Conservation (phyloP, 495 filamentous ascomycete genomes). For the Aspergillus diversus region DNA sequence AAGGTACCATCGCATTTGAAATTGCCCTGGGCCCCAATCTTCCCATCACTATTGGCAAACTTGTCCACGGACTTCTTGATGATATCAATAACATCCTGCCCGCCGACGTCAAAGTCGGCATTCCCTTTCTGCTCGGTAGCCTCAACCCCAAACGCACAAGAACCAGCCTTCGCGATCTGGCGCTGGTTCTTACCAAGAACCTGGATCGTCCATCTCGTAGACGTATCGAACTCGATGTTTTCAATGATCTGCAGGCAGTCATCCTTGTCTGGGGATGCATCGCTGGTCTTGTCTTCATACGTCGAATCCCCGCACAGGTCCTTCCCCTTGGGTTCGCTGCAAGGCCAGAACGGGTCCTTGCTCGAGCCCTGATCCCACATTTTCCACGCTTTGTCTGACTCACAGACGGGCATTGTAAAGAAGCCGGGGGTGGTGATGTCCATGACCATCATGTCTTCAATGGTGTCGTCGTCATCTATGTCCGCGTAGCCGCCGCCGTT, state of each 20-base stretch:
- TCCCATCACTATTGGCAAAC: slow-evolving; percentile 5
- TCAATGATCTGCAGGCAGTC: slow-evolving; percentile 36
- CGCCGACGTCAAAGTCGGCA: neutral
- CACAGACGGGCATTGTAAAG: slow-evolving; percentile 39
- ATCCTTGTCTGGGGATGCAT: slow-evolving; percentile 30
- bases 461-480: slow-evolving; percentile 21
- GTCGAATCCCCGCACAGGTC: slow-evolving; percentile 29
- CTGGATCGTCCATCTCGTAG: slow-evolving; percentile 8
- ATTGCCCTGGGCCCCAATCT: slow-evolving; percentile 8
- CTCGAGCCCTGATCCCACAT: slow-evolving; percentile 10
- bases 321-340: slow-evolving; percentile 26
- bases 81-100: slow-evolving; percentile 18
- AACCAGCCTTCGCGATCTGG: slow-evolving; percentile 17
- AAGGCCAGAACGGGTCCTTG: slow-evolving; percentile 36
- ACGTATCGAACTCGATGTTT: slow-evolving; percentile 32
- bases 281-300: slow-evolving; percentile 33
- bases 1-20: slow-evolving; percentile 13
- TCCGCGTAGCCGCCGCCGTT: slow-evolving; percentile 30
- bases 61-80: slow-evolving; percentile 12
- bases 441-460: slow-evolving; percentile 21
- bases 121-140: slow-evolving; percentile 7
- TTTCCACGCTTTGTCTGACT: slow-evolving; percentile 25
- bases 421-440: slow-evolving; percentile 37
- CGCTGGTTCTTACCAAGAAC: slow-evolving; percentile 3
- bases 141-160: slow-evolving; percentile 11